Evolutionary conservation across 2,329 filamentous ascomycete genomes (phyloP), one percentile per base, ranked within the genome.

Genomic region (Phoma sp.): DNA sequence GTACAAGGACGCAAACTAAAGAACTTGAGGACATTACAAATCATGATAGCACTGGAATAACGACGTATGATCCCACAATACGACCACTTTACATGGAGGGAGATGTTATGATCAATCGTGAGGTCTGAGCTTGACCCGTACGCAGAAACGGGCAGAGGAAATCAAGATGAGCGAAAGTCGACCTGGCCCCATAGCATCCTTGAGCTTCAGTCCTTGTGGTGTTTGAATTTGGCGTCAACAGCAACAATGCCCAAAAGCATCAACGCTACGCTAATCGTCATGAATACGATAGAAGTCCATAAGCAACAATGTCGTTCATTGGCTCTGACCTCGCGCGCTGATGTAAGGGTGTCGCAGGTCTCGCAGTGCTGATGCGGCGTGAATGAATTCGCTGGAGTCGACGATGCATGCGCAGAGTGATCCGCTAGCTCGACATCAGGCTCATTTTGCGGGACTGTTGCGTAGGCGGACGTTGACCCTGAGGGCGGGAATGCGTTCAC

Each of bases 1-100:
- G 62, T 64, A 65, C 43, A 47, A 48, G 15, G 60, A 57, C 30
- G 54, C 57, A 17, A 51, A 52, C 38, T 59, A 36, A 42, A 26
- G 18, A 28, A 11, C 17, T 21, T 23, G 28, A 28, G 18, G 23
- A 32, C 15, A 7, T 4, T 5, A 4, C 6, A 30, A 25, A 32
- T 6, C 32, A 12, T 2, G 25, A 28, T 4, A 33, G 15, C 6
- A 33, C 14, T 12, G 21, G 15, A 17, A 25, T 14, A 29, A 29
- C 6, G 12, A 29, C 9, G 12, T 11, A 29, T 29, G 12, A 29
- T 29, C 28, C n/a, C 7, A 29, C 7, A 29, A 29, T 5, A 29
- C 12, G 4, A 11, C 12, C 12, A 11, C 12, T 14, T 29, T 4
- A 12, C 12, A 14, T 29, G 28, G 28, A 29, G 3, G 7, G 28